These are phyloP conservation scores for Xerocomellus intermedius DNA, from an alignment of 768 basidiomycete species.

Conservation along the genomic window DNA sequence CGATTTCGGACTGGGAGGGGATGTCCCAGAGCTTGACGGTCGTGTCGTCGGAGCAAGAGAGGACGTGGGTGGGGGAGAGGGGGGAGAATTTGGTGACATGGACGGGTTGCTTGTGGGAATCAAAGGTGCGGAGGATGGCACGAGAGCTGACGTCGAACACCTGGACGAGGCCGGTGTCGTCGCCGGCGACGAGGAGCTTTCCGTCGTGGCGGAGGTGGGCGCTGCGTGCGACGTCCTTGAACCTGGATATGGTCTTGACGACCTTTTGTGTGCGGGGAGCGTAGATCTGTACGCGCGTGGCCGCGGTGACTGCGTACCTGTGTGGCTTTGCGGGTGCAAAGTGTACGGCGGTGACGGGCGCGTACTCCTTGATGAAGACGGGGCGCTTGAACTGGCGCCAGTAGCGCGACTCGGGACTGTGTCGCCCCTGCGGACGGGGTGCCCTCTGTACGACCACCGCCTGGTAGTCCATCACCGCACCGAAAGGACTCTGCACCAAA, in stretches of 20 bases:
- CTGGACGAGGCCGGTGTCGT: constrained; percentile 89
- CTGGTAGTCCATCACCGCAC: constrained; percentile 69
- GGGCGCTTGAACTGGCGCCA: constrained; percentile 89
- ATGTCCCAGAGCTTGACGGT: constrained; percentile 95
- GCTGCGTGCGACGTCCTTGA: constrained; percentile 93
- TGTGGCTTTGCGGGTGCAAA: constrained; percentile 88
- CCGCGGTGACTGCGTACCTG: constrained; percentile 93
- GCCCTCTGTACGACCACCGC: constrained; percentile 63
- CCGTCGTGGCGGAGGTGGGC: constrained; percentile 90
- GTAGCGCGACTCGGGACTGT: constrained; percentile 72
- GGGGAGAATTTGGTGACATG: constrained; percentile 93
- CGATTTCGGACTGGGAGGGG: constrained; percentile 77
- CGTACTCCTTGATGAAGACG: constrained; percentile 96
- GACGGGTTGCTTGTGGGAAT: constrained; percentile 94
- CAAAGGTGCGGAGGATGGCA: constrained; percentile 89
- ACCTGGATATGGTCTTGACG: constrained; percentile 92
- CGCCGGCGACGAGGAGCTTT: constrained; percentile 91
- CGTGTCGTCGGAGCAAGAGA: constrained; percentile 96
- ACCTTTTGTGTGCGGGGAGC: constrained; percentile 95
- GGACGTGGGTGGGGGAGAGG: constrained; percentile 73
- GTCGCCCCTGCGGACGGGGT: constrained; percentile 57
- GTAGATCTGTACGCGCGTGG: constrained; percentile 92
- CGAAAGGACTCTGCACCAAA: not conserved
- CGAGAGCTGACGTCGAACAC: constrained; percentile 92
- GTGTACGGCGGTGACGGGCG: constrained; percentile 91